Base-by-base conservation (phyloP, 768 basidiomycete species). In the Rhodotorula babjevae region DNA sequence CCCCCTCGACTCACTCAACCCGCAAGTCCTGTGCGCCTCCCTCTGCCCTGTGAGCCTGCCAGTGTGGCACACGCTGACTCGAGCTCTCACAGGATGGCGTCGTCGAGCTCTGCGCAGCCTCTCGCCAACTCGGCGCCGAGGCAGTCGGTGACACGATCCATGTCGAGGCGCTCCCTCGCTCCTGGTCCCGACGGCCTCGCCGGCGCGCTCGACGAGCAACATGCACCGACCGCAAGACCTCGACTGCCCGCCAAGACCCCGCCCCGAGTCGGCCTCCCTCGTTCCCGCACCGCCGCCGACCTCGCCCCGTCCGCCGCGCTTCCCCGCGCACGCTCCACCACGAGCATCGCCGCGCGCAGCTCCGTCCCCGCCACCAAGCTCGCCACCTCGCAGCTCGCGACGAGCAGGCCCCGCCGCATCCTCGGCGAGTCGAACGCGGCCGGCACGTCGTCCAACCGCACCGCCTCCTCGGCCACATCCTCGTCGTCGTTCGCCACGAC, bases 401-500 rank as follows among this genome's bases (percentile, higher is more conserved):
- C 50, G 50, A 52, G 50, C 27, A 53, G 70, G 40, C 18, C 64
- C 16, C 69, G 70, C 56, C 70, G 70, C 70, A 65, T 71, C 25
- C 55, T 67, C 46, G 46, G 15, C 63, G 36, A 36, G 25, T 47
- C 65, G 31, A 49, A 33, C 64, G 27, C 14, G 40, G n/a, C 25
- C 27, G 5, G 57, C 9, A 31, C 60, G 33, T 25, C 50, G 25
- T 25, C 50, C 25, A 27, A 4, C 50, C 50, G 50, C 50, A 44
- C 61, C 46, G n/a, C 29, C 29, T 36, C 62, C 2, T 40, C 55
- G 23, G 18, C 53, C 27, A 31, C 29, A 2, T 7, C 36, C 36
- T 36, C 36, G 36, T 36, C 36, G 5, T 36, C 36, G 9, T 36
- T 36, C 36, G 36, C 36, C 36, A 36, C 36, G 36, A 9, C 36